A percentile compares a stretch with the other conserved stretches of the same genome.
Evolutionary conservation across 129 eudicot genomes (phyloP).

Genomic region (carrot (Daucus carota)): DNA sequence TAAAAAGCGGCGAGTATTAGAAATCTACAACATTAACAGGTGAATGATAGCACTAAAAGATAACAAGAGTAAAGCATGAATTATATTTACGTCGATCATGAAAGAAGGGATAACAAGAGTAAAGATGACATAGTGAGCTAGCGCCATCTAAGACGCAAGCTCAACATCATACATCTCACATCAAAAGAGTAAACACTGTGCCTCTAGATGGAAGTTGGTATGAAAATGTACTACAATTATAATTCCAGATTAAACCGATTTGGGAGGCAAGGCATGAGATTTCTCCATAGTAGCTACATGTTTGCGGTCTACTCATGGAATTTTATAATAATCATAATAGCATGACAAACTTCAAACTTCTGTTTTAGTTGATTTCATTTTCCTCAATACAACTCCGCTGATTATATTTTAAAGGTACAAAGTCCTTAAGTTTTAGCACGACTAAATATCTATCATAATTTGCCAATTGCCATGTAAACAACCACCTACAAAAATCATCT

Average conservation of each 20-base stretch:
- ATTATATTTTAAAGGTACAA: background rate
- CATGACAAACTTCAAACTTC: no score
- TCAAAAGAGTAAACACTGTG: background rate
- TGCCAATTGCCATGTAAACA: no score
- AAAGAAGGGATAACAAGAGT: background rate
- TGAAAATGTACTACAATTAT: background rate
- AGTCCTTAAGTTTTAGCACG: background rate
- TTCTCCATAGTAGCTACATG: no score
- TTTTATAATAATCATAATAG: no score
- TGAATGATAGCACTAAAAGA: background rate
- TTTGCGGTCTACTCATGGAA: no score
- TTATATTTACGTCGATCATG: background rate
- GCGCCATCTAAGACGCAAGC: background rate
- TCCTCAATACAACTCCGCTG: background rate
- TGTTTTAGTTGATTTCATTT: no score
- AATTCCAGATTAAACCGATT: background rate
- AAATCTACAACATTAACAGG: background rate
- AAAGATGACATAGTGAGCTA: background rate
- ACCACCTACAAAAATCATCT: no score
- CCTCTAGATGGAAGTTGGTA: background rate
- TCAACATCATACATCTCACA: background rate
- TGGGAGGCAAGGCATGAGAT: background rate
- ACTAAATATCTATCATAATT: background rate
- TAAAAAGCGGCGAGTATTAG: background rate
- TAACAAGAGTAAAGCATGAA: background rate